Base-by-base conservation (phyloP, 2,329 filamentous ascomycete genomes). In the Anthostomella pinea region DNA sequence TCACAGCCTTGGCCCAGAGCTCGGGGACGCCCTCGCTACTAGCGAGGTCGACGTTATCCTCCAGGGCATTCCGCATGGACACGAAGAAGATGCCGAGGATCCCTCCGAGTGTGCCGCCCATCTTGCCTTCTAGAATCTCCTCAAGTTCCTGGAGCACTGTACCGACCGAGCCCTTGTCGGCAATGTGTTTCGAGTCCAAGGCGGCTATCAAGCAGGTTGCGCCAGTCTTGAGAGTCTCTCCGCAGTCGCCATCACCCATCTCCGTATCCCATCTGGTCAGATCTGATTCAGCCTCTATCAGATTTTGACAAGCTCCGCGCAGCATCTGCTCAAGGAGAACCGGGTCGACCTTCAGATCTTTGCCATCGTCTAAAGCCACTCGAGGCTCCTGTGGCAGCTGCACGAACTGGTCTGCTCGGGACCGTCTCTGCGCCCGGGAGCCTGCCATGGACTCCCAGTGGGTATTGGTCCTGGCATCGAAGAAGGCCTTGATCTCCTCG, bases 191-290 rank as follows among this genome's bases (percentile, higher is more conserved):
- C 7, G 45, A 36, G 33, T 72, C 64, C 4, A 76, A 51, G 1
- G 69, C 70, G 0, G 75, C 75, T 2, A 75, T 53, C 6, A 77
- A 53, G 3, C 59, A 59, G 5, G 55, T 66, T 0, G 75, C 75
- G 1, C 75, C 75, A 0, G 69, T 71, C 59, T 74, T 71, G 35
- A 79, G 64, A 3, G 74, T 77, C 52, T 84, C 77, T 23, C 80
- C 80, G 53, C 79, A 84, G 59, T 83, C 79, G 8, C 79, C 79
- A 49, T 83, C 80, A 22, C 78, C 79, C 70, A 82, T 77, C 30
- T 78, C 57, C 4, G 73, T 79, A 55, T 83, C 78, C 71, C 75
- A 82, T 42, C 65, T 72, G 1, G 80, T 83, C 27, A 83, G 62
- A 39, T 81, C 73, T 0, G 78, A 77, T 55, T 83, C 79, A 3